phyloP scores from a whole-genome alignment of 1,284 basidiomycete genomes.

The Rhodotorula mucilaginosa region DNA sequence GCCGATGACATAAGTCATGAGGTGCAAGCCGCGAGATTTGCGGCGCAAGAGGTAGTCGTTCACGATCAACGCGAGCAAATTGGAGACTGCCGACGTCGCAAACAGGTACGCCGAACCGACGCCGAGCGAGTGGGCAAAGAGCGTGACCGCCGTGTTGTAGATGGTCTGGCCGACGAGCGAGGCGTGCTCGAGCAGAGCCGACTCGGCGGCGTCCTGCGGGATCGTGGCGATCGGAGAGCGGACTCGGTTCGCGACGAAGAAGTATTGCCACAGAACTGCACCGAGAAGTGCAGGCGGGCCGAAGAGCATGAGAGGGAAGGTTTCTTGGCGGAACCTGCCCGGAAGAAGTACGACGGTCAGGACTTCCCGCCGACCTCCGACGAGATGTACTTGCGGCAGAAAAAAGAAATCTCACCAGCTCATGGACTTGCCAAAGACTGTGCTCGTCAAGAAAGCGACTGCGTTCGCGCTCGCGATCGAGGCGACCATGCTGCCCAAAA shows the following conservation, averaged over 20 bases:
- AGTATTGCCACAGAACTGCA: conserved; percentile 33
- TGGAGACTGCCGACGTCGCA: conserved; percentile 49
- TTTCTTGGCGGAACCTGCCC: conserved; percentile 76
- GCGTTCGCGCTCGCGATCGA: conserved; percentile 64
- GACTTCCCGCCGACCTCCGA: not conserved
- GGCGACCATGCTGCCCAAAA: conserved; percentile 50
- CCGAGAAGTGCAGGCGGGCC: conserved; percentile 64
- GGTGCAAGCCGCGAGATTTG: conserved; percentile 31
- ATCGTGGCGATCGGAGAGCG: conserved; percentile 27
- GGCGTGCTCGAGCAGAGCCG: conserved; percentile 57
- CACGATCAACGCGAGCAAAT: conserved; percentile 53
- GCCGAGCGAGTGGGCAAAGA: conserved; percentile 60
- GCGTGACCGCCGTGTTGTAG: conserved; percentile 58
- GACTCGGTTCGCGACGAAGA: conserved; percentile 29
- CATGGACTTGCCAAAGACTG: conserved; percentile 60
- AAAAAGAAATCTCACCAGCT: conserved; percentile 49
- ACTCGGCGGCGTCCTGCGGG: conserved; percentile 28
- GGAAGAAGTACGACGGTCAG: not conserved
- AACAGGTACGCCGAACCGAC: conserved; percentile 69
- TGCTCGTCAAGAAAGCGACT: conserved; percentile 69
- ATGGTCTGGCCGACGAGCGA: conserved; percentile 64
- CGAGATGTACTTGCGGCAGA: not conserved
- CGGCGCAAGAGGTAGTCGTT: conserved; percentile 56
- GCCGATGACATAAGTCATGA: conserved; percentile 61
- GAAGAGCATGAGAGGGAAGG: conserved; percentile 70